Evolutionary conservation across 768 basidiomycete genomes (phyloP).

Genomic region (Kwoniella bestiolae): DNA sequence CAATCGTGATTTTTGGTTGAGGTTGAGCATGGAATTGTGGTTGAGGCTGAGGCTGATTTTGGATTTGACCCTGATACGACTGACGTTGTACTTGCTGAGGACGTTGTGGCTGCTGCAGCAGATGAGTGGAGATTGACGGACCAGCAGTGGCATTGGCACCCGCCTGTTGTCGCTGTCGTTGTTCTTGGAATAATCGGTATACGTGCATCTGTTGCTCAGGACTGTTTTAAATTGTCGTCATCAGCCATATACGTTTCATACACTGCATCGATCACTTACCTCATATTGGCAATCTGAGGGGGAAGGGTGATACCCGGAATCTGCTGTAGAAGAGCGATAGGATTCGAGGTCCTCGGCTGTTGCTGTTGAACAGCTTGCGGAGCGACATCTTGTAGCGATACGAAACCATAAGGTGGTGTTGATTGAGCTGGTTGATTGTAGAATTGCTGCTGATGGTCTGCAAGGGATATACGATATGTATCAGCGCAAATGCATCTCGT

Average conservation of each 20-base stretch:
- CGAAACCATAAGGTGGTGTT: conserved; percentile 10
- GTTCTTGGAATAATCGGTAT: background rate
- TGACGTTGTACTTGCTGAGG: background rate
- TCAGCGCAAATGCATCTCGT: conserved; percentile 18
- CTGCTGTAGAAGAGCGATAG: background rate
- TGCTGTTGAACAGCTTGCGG: conserved; percentile 7
- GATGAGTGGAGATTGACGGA: background rate
- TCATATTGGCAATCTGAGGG: background rate
- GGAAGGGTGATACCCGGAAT: background rate
- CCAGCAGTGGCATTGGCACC: background rate
- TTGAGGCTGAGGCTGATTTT: background rate
- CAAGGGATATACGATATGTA: background rate
- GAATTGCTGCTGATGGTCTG: background rate
- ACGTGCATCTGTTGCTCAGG: background rate
- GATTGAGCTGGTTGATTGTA: background rate
- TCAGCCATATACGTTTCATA: background rate
- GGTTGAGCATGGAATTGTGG: background rate
- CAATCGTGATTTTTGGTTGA: background rate
- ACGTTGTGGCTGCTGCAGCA: background rate
- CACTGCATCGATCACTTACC: background rate
- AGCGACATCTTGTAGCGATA: conserved; percentile 21
- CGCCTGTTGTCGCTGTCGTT: background rate
- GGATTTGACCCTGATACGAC: background rate
- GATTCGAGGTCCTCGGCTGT: background rate
- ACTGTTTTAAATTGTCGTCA: background rate